Evolutionary conservation across 2,329 filamentous ascomycete genomes (phyloP), one percentile per base, ranked within the genome.

Genomic region (Gaeumannomyces tritici): DNA sequence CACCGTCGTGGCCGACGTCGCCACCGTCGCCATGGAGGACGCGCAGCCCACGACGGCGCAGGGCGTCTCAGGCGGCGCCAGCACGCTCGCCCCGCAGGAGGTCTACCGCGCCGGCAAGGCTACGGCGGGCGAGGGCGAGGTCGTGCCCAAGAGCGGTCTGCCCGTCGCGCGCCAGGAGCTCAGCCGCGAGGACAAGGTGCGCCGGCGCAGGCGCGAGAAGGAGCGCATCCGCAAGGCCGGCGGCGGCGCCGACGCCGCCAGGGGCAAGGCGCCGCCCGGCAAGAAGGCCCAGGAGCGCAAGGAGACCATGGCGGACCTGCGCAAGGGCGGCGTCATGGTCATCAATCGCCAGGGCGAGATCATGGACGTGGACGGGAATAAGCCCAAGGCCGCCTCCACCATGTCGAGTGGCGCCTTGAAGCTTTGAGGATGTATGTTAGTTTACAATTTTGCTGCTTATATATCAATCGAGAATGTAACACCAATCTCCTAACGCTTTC

Each of bases 11-110:
- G 84, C 91, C 29, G 93, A 98, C 75, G 90, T 95, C 4, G 91
- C 93, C n/a, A 91, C 90, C 4, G 88, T 98, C 66, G 83, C 85
- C 67, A 96, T 98, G 89, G 95, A 99, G 78, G 95, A 99, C 71
- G 93, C 92, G 1, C 89, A 96, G 69, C 93, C 95, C 9, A 88
- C 89, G 21, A 91, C 89, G 0, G 89, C 90, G 56, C 87, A 88
- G 70, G 90, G 89, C 55, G 85, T 92, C 63, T 80, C 81, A 18
- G 85, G 85, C 62, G 83, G 82, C 57, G 79, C 85, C 66, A 90
- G 88, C 70, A 89, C 89, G 79, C 83, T 99, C 64, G 95, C 95
- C 57, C 95, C 95, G 3, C 95, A 98, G 72, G 95, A 99, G 75
- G 82, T 99, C 29, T 99, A 98, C 79, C 87, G 86, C 69, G 86